Evolutionary conservation across 768 basidiomycete species (phyloP).

Genomic region (Asterophora lycoperdoides): DNA sequence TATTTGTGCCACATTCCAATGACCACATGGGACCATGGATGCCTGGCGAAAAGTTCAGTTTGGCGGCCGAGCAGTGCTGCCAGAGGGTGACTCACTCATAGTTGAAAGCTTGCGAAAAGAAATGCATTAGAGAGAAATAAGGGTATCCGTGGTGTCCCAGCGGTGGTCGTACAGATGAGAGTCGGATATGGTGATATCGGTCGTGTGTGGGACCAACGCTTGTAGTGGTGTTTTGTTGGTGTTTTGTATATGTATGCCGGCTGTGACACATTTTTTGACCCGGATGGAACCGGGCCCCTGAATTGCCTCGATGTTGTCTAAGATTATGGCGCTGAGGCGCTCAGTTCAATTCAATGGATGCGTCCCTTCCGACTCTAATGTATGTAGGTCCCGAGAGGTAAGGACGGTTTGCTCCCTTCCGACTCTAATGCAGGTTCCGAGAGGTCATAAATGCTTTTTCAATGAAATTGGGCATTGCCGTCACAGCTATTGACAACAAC

Average conservation of each 20-base stretch:
- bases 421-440: too few relatives aligned
- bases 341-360: too few relatives aligned
- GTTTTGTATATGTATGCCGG: not conserved
- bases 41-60: conserved; percentile 42
- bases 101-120: conserved; percentile 79
- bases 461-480: too few relatives aligned
- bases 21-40: conserved; percentile 87
- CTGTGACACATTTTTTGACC: conserved; percentile 11
- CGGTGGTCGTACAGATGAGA: conserved; percentile 26
- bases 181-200: conserved; percentile 6
- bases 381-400: too few relatives aligned
- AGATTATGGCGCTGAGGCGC: too few relatives aligned
- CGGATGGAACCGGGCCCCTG: conserved; percentile 15
- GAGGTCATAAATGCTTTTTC: too few relatives aligned
- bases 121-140: conserved; percentile 56
- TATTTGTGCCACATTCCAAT: conserved; percentile 96
- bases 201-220: conserved; percentile 1
- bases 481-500: too few relatives aligned
- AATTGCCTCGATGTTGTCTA: not conserved
- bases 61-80: conserved; percentile 4
- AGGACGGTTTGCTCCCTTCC: too few relatives aligned
- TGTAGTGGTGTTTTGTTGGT: not conserved
- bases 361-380: too few relatives aligned
- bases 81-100: conserved; percentile 65
- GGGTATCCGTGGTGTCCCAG: conserved; percentile 21